Percentiles rank a stretch among this genome's conserved stretches.
phyloP scores from a whole-genome alignment of 2,329 filamentous ascomycete genomes.

The Paecilomyces formosus region DNA sequence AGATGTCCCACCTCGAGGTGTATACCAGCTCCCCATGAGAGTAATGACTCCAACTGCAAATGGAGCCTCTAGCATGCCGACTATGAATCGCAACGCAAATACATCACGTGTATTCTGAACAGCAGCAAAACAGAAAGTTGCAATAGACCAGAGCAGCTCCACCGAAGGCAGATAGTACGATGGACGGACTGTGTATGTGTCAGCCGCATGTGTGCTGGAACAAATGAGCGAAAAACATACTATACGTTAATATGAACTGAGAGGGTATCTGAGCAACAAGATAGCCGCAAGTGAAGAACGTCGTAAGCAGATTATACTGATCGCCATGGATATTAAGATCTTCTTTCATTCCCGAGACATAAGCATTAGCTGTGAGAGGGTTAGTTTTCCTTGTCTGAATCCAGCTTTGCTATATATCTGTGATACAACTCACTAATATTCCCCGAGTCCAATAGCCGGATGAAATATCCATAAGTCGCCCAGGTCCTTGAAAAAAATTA shows the following conservation, averaged over 20 bases:
- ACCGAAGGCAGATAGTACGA: constrained; percentile 12
- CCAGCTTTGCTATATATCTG: background rate
- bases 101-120: constrained; percentile 15
- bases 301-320: background rate
- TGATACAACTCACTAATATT: constrained; percentile 7
- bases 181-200: constrained; percentile 8
- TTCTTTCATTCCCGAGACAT: background rate
- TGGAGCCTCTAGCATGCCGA: constrained; percentile 13
- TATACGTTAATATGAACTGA: background rate
- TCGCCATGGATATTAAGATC: constrained; percentile 1
- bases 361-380: background rate
- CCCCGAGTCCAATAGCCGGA: constrained; percentile 7
- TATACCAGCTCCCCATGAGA: constrained; percentile 12
- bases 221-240: background rate
- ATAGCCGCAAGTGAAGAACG: background rate
- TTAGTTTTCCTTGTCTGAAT: background rate
- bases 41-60: constrained; percentile 14
- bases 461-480: constrained; percentile 8
- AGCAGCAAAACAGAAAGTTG: constrained; percentile 15
- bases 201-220: background rate
- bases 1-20: constrained; percentile 2
- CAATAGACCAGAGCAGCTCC: constrained; percentile 14
- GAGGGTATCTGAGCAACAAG: background rate
- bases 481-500: constrained; percentile 5
- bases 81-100: constrained; percentile 13